These are phyloP conservation scores for Oenanthe javanica DNA, from an alignment of 140 eudicot species.

Conservation along the genomic window DNA sequence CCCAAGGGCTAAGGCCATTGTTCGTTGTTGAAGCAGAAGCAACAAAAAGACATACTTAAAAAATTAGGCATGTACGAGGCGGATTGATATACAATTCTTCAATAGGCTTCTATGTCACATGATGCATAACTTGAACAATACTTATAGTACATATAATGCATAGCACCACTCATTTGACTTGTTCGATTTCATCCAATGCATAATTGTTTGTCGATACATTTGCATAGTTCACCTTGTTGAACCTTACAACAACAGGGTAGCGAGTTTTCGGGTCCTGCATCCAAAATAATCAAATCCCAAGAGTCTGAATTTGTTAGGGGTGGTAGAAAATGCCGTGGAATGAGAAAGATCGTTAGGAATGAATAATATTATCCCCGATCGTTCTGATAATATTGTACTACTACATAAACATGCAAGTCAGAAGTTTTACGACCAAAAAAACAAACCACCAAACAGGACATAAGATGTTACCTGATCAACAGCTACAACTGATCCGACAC, in stretches of 20 bases:
- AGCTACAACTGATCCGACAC: too few relatives aligned
- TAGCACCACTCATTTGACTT: slow-evolving; percentile 27
- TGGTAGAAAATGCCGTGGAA: too few relatives aligned
- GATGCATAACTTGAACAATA: slow-evolving; percentile 19
- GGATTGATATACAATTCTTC: slow-evolving; percentile 21
- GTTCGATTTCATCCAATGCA: slow-evolving; percentile 84
- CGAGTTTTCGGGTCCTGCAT: slow-evolving; percentile 81
- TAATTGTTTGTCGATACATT: slow-evolving; percentile 94
- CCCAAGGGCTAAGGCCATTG: background rate
- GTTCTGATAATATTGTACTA: too few relatives aligned
- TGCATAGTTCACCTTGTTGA: slow-evolving; percentile 91
- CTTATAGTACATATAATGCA: slow-evolving; percentile 26
- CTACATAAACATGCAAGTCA: slow-evolving; percentile 29
- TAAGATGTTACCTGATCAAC: too few relatives aligned
- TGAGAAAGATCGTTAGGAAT: too few relatives aligned
- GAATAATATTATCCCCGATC: too few relatives aligned
- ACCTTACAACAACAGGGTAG: slow-evolving; percentile 91
- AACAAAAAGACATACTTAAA: slow-evolving; percentile 3
- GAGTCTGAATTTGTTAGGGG: background rate
- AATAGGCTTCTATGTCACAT: slow-evolving; percentile 8
- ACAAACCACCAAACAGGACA: too few relatives aligned
- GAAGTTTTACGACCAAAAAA: too few relatives aligned
- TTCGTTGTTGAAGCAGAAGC: background rate
- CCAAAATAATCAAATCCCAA: background rate
- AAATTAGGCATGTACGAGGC: slow-evolving; percentile 16